Conservation (phyloP, 768 basidiomycete species). For the Lentinus brumalis region DNA sequence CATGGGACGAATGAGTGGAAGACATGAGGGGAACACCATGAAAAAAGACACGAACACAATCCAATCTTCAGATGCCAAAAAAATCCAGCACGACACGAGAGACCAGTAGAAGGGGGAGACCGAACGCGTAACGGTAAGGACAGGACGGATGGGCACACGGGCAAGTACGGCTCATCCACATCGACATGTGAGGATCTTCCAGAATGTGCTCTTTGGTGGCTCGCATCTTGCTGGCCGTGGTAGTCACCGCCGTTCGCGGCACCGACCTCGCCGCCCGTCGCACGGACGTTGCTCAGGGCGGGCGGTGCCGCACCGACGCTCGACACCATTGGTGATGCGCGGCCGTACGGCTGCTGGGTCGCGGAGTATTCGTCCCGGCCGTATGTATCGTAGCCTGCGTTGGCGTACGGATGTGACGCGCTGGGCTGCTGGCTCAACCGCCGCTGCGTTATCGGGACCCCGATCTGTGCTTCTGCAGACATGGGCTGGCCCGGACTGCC, state of each 20-base stretch:
- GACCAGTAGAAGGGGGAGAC: slow-evolving; percentile 3
- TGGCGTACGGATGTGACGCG: slow-evolving; percentile 73
- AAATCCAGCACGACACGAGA: slow-evolving; percentile 15
- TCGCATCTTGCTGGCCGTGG: slow-evolving; percentile 58
- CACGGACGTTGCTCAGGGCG: slow-evolving; percentile 72
- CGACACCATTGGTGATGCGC: slow-evolving; percentile 81
- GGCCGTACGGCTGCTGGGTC: slow-evolving; percentile 61
- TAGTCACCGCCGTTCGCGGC: slow-evolving; percentile 63
- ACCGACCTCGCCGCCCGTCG: slow-evolving; percentile 68
- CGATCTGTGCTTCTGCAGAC: slow-evolving; percentile 74
- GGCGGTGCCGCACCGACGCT: slow-evolving; percentile 68
- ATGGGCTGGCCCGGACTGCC: slow-evolving; percentile 60
- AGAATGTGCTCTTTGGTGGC: slow-evolving; percentile 54
- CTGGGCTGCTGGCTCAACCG: slow-evolving; percentile 41
- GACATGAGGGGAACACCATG: not conserved
- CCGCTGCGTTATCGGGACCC: slow-evolving; percentile 66
- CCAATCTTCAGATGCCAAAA: slow-evolving; percentile 4
- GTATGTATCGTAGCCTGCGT: slow-evolving; percentile 61
- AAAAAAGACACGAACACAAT: not conserved
- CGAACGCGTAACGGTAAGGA: slow-evolving; percentile 25
- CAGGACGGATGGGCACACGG: slow-evolving; percentile 22
- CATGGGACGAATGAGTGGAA: slow-evolving; percentile 5
- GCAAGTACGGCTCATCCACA: slow-evolving; percentile 52
- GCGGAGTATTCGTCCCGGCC: slow-evolving; percentile 58
- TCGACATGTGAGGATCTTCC: slow-evolving; percentile 77